Percentiles rank a stretch among this genome's conserved stretches.
These are phyloP conservation scores for Sporobolomyces roseus DNA, from an alignment of 768 basidiomycete species.

Conservation along the genomic window DNA sequence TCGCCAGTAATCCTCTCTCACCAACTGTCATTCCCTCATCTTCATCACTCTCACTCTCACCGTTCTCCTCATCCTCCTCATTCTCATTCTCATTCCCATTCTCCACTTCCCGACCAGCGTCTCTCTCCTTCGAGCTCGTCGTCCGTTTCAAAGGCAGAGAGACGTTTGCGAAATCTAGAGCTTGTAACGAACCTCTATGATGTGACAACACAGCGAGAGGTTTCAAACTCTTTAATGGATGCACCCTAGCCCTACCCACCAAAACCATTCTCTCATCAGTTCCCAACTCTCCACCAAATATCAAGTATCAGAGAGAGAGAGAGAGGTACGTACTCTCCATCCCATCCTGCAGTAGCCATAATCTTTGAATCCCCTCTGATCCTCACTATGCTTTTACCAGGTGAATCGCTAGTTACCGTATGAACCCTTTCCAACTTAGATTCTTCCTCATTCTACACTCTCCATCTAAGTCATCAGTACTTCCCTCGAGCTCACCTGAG, in stretches of 20 bases:
- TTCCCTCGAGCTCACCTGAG: background rate
- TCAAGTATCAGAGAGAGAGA: background rate
- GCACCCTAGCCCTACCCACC: slow-evolving; percentile 66
- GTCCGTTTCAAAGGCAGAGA: background rate
- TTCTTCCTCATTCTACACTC: slow-evolving; percentile 19
- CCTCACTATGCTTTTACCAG: slow-evolving; percentile 56
- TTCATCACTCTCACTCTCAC: slow-evolving; percentile 56
- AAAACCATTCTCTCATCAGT: too few species aligned
- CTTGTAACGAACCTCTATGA: slow-evolving; percentile 74
- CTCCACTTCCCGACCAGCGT: background rate
- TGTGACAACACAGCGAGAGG: slow-evolving; percentile 76
- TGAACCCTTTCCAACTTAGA: background rate
- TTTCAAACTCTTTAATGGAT: slow-evolving; percentile 74
- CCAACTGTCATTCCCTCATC: slow-evolving; percentile 50
- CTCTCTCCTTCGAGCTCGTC: background rate
- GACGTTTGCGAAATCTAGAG: slow-evolving; percentile 62
- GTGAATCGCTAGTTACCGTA: background rate
- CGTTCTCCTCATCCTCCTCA: background rate
- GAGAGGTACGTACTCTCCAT: slow-evolving; percentile 66
- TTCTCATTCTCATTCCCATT: background rate
- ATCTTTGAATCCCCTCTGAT: slow-evolving; percentile 54
- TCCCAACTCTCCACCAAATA: too few species aligned
- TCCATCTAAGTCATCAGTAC: background rate
- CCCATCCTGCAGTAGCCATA: slow-evolving; percentile 89
- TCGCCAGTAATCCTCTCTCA: slow-evolving; percentile 60